These are phyloP conservation scores for Verticillium zaregamsianum DNA, from an alignment of 2,329 filamentous ascomycete species.

Conservation along the genomic window DNA sequence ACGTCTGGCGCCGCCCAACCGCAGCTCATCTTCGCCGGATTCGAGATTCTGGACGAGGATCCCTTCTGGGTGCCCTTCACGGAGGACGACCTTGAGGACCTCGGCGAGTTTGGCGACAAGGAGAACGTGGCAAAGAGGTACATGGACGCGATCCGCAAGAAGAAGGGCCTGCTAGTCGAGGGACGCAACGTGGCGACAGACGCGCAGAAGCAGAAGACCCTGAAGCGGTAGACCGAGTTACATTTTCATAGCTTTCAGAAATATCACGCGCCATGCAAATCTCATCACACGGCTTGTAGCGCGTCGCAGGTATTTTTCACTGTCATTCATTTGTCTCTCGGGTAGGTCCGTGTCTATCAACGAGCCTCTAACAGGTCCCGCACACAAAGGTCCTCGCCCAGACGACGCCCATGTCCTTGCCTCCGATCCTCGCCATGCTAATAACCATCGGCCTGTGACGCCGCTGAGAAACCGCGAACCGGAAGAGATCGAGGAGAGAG, in stretches of 20 bases:
- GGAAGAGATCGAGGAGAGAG: background rate
- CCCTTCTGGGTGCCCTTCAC: slow-evolving; percentile 97
- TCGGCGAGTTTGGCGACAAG: slow-evolving; percentile 87
- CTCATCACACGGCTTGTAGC: background rate
- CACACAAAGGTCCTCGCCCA: background rate
- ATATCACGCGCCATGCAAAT: too few relatives aligned
- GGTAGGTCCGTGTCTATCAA: slow-evolving; percentile 1
- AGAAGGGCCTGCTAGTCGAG: slow-evolving; percentile 85
- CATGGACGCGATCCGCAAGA: slow-evolving; percentile 80
- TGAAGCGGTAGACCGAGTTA: slow-evolving; percentile 48
- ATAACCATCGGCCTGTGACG: background rate
- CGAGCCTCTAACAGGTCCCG: background rate
- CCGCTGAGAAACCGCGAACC: background rate
- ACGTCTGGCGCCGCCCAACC: slow-evolving; percentile 88
- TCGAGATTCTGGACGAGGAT: slow-evolving; percentile 89
- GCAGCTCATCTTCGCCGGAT: slow-evolving; percentile 90
- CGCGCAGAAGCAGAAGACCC: slow-evolving; percentile 84
- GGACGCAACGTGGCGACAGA: slow-evolving; percentile 73
- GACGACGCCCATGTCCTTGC: background rate
- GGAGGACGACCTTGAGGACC: slow-evolving; percentile 92
- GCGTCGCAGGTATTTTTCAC: background rate
- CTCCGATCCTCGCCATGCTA: background rate
- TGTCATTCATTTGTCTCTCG: background rate
- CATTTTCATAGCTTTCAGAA: background rate
- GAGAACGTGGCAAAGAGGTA: slow-evolving; percentile 97